A percentile compares a stretch with the other conserved stretches of the same genome.
These are phyloP conservation scores for Pseudopyricularia javanii DNA, from an alignment of 2,329 filamentous ascomycete species.

Conservation along the genomic window DNA sequence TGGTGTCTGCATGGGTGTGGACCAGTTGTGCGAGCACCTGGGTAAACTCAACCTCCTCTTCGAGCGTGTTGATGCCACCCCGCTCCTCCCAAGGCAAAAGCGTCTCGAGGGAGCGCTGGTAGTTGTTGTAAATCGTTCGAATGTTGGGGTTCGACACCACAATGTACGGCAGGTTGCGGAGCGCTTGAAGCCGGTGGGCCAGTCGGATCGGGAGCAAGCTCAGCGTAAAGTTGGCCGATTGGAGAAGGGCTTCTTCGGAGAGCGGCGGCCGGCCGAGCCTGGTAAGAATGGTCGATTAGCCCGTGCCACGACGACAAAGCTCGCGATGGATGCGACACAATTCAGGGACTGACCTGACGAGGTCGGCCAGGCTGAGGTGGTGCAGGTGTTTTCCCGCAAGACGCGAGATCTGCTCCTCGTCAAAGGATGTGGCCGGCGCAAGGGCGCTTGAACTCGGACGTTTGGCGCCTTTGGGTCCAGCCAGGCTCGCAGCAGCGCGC, in stretches of 20 bases:
- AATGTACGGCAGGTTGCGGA: slow-evolving; percentile 91
- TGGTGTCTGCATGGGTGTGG: slow-evolving; percentile 86
- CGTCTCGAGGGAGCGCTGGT: slow-evolving; percentile 83
- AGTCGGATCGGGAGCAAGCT: slow-evolving; percentile 83
- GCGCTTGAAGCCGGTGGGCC: slow-evolving; percentile 82
- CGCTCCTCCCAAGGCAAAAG: slow-evolving; percentile 69
- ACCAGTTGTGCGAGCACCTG: slow-evolving; percentile 92
- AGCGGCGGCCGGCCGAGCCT: slow-evolving; percentile 74
- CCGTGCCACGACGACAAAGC: neutral
- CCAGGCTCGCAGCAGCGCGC: neutral
- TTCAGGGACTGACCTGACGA: slow-evolving; percentile 59
- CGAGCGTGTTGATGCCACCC: slow-evolving; percentile 54
- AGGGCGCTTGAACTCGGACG: neutral
- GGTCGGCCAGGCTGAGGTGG: slow-evolving; percentile 71
- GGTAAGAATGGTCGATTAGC: neutral
- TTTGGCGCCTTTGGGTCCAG: neutral
- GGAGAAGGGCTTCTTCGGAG: slow-evolving; percentile 65
- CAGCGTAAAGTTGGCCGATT: slow-evolving; percentile 91
- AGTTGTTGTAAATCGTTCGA: slow-evolving; percentile 89
- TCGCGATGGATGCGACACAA: neutral
- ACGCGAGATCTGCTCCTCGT: slow-evolving; percentile 65
- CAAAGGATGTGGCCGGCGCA: slow-evolving; percentile 19
- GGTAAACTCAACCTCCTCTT: slow-evolving; percentile 85
- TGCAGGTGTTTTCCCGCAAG: slow-evolving; percentile 71
- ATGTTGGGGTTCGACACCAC: slow-evolving; percentile 97